A percentile compares a stretch with the other conserved stretches of the same genome.
Conservation (phyloP, 2,329 filamentous ascomycete genomes). For the Pseudocercospora eumusae region DNA sequence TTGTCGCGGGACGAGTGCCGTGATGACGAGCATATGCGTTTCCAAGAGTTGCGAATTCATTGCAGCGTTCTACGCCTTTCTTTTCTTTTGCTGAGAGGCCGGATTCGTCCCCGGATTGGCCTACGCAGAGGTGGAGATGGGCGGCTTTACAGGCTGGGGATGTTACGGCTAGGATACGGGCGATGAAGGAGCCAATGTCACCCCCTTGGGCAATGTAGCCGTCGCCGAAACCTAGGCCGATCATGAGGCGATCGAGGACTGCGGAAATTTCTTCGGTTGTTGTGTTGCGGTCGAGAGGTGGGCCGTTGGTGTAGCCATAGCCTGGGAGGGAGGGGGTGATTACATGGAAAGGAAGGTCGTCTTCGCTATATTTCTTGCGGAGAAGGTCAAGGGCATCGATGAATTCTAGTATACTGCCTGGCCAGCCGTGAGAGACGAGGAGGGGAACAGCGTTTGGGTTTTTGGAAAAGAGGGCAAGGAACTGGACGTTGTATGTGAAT, state of each 20-base stretch:
- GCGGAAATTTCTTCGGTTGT: conserved; percentile 44
- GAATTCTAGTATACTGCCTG: conserved; percentile 57
- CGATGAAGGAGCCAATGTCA: conserved; percentile 55
- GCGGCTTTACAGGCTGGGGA: conserved; percentile 53
- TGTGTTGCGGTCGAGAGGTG: conserved; percentile 52
- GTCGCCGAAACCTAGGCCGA: conserved; percentile 53
- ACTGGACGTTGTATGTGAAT: conserved; percentile 51
- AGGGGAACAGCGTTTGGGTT: conserved; percentile 54
- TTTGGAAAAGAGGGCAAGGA: conserved; percentile 53
- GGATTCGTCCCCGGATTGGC: conserved; percentile 17
- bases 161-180: conserved; percentile 46
- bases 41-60: conserved; percentile 40
- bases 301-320: conserved; percentile 54
- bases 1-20: conserved; percentile 56
- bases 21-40: conserved; percentile 56
- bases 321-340: conserved; percentile 59
- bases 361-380: conserved; percentile 51
- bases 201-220: conserved; percentile 61
- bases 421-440: conserved; percentile 57
- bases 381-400: conserved; percentile 54
- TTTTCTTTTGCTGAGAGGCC: conserved; percentile 28
- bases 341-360: conserved; percentile 58
- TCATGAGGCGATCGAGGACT: conserved; percentile 55
- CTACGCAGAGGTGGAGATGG: conserved; percentile 30
- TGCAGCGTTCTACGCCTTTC: conserved; percentile 28